Conservation (phyloP, 2,329 filamentous ascomycete genomes). For the Ustulina deusta region DNA sequence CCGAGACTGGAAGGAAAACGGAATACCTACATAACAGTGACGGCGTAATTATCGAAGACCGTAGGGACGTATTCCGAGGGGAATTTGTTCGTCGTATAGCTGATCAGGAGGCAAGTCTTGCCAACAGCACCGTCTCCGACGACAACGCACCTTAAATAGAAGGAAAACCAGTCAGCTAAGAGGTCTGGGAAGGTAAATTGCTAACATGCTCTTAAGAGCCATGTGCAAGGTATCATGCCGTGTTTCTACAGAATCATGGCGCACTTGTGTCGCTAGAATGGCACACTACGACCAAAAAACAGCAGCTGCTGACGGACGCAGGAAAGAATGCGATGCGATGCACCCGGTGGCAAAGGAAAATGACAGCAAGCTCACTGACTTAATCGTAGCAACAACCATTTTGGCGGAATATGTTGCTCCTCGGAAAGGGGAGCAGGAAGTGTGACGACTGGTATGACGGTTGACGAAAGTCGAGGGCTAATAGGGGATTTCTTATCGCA, state of each 20-base stretch:
- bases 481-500: slow-evolving; percentile 45
- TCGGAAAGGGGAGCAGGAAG: slow-evolving; percentile 20
- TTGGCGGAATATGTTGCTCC: slow-evolving; percentile 50
- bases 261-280: slow-evolving; percentile 33
- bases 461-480: slow-evolving; percentile 32
- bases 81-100: slow-evolving; percentile 99
- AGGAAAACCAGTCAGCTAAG: slow-evolving; percentile 39
- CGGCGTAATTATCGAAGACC: slow-evolving; percentile 99
- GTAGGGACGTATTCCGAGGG: slow-evolving; percentile 99
- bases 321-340: slow-evolving; percentile 29
- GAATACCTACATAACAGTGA: slow-evolving; percentile 92
- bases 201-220: slow-evolving; percentile 18
- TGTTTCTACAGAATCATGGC: slow-evolving; percentile 30
- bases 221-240: slow-evolving; percentile 30
- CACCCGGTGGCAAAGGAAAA: slow-evolving; percentile 29
- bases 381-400: slow-evolving; percentile 74
- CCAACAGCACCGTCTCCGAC: slow-evolving; percentile 99
- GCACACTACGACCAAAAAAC: slow-evolving; percentile 22
- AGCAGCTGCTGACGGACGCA: slow-evolving; percentile 21
- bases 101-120: slow-evolving; percentile 99
- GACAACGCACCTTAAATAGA: slow-evolving; percentile 84
- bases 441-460: slow-evolving; percentile 20
- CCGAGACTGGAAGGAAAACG: slow-evolving; percentile 11
- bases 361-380: slow-evolving; percentile 60
- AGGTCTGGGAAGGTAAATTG: slow-evolving; percentile 26